A percentile compares a stretch with the other conserved stretches of the same genome.
Conservation (phyloP, 192 early-diverging fungal genomes). For the Backusella liffmaniae region DNA sequence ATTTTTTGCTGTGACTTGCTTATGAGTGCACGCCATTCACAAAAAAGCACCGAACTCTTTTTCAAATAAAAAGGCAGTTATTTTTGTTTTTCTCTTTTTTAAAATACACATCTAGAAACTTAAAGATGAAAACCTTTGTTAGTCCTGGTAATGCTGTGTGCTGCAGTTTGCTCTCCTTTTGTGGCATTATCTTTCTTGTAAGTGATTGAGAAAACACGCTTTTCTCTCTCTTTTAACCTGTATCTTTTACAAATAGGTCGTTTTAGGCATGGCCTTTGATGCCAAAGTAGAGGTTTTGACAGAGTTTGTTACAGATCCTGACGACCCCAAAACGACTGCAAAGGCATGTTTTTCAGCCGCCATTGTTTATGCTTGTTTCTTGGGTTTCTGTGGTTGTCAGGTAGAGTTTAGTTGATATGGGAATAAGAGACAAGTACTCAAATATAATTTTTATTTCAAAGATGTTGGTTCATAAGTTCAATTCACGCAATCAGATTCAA, state of each 20-base stretch:
- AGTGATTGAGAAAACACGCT: neutral
- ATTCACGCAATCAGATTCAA: slow-evolving; percentile 39
- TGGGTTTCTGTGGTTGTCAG: slow-evolving; percentile 52
- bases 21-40: neutral
- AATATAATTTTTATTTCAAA: neutral
- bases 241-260: slow-evolving; percentile 17
- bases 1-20: neutral
- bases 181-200: slow-evolving; percentile 50
- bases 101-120: neutral
- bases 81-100: neutral
- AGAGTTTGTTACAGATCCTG: slow-evolving; percentile 45
- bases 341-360: slow-evolving; percentile 50
- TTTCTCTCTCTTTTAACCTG: neutral
- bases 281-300: slow-evolving; percentile 47
- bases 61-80: too few species aligned
- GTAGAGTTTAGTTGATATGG: slow-evolving; percentile 20
- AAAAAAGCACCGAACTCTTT: neutral
- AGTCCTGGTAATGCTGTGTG: slow-evolving; percentile 45
- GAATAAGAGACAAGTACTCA: neutral
- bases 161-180: slow-evolving; percentile 46
- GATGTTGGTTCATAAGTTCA: slow-evolving; percentile 36
- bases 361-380: slow-evolving; percentile 48
- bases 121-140: slow-evolving; percentile 53
- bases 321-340: slow-evolving; percentile 45
- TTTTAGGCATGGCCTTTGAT: slow-evolving; percentile 43